Conservation (phyloP, 1,284 basidiomycete species). For the Apiotrichum sp. region DNA sequence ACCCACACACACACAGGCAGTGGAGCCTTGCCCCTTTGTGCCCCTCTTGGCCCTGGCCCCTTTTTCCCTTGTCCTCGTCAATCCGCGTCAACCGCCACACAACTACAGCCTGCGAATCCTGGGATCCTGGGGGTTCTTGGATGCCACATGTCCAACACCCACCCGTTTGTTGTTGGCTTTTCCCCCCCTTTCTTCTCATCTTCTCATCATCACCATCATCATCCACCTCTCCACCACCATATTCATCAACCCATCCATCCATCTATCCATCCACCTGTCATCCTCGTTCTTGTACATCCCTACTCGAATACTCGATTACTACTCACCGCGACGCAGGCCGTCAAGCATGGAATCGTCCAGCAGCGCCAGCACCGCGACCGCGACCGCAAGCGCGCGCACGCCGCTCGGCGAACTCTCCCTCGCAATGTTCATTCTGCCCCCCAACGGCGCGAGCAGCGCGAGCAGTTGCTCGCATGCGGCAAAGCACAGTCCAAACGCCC, state of each 20-base stretch:
- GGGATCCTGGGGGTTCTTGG: no score
- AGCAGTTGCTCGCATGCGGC: no score
- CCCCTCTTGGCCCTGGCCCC: no score
- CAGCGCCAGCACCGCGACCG: not conserved
- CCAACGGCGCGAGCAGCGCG: not conserved
- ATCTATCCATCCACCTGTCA: not conserved
- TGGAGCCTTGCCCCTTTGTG: no score
- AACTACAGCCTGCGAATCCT: no score
- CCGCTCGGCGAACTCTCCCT: constrained; percentile 16
- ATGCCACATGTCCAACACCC: not conserved
- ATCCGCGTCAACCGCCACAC: no score
- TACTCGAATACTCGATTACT: not conserved
- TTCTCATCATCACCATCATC: not conserved
- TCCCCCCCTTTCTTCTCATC: no score
- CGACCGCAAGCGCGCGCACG: not conserved
- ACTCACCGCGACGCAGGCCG: no score
- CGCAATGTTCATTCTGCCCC: constrained; percentile 9
- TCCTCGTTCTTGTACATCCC: not conserved
- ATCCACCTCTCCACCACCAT: not conserved
- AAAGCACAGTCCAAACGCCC: not conserved
- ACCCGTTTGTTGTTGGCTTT: no score
- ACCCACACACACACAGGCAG: no score
- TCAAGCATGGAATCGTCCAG: not conserved
- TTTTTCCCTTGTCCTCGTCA: no score
- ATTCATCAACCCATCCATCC: not conserved